Evolutionary conservation across 176 grass and related monocot species (phyloP).

Genomic region (Carex parvula): DNA sequence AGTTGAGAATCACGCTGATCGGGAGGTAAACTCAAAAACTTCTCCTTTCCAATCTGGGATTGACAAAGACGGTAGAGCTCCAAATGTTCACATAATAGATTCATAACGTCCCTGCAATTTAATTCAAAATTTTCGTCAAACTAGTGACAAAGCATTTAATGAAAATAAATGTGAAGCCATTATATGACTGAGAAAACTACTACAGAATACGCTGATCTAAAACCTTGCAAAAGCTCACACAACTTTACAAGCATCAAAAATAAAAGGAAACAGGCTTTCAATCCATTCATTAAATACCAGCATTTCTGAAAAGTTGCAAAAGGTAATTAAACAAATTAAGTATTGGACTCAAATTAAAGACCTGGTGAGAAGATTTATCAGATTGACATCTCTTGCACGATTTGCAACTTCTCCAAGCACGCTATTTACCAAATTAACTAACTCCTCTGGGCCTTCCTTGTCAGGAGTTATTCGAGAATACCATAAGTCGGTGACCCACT

Average conservation of each 20-base stretch:
- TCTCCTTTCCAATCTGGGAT: conserved; percentile 82
- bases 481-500: conserved; percentile 97
- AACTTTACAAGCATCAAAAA: background rate
- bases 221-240: background rate
- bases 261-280: background rate
- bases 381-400: conserved; percentile 74
- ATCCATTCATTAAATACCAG: background rate
- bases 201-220: background rate
- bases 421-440: conserved; percentile 55
- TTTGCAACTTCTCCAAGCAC: conserved; percentile 74
- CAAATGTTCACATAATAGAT: conserved; percentile 77
- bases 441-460: conserved; percentile 75
- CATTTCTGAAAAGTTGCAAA: background rate
- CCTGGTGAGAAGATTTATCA: conserved; percentile 88
- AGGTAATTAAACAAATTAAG: conserved; percentile 1
- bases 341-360: conserved; percentile 24
- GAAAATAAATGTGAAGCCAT: background rate
- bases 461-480: conserved; percentile 93
- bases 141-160: background rate
- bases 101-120: conserved; percentile 58
- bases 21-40: conserved; percentile 55
- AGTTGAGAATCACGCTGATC: conserved; percentile 71
- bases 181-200: conserved; percentile 3
- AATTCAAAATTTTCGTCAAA: conserved; percentile 10
- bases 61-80: conserved; percentile 80